Evolutionary conservation across 176 grass and related monocot species (phyloP).

Genomic region (Bonia amplexicaulis): DNA sequence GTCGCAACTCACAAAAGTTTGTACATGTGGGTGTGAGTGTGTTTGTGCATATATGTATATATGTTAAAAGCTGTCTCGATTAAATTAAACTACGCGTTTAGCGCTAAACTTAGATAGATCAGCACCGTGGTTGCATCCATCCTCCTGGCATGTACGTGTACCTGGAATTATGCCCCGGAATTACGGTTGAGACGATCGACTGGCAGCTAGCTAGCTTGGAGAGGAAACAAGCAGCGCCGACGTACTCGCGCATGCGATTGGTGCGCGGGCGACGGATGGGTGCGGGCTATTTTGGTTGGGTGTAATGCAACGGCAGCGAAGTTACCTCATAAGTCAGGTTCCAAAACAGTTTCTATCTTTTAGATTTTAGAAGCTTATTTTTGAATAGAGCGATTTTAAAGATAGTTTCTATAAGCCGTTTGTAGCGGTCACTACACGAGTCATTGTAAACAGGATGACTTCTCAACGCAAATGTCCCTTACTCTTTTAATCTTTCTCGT

Average conservation of each 20-base stretch:
- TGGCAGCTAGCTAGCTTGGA: neutral
- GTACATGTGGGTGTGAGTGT: neutral
- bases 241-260: neutral
- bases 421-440: too few relatives aligned
- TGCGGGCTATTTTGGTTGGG: neutral
- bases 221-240: neutral
- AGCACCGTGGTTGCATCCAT: neutral
- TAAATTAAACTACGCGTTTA: conserved; percentile 3
- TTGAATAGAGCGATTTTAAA: too few relatives aligned
- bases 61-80: neutral
- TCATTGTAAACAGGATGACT: accelerated
- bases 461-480: too few relatives aligned
- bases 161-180: neutral
- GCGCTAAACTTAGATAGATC: neutral
- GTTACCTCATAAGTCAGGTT: too few relatives aligned
- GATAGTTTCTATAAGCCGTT: too few relatives aligned
- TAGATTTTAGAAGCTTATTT: too few relatives aligned
- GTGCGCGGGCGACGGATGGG: neutral
- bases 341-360: too few relatives aligned
- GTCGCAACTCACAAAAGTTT: conserved; percentile 7
- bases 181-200: neutral
- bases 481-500: too few relatives aligned
- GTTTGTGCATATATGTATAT: neutral
- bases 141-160: too few relatives aligned
- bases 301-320: neutral